Evolutionary conservation across 768 basidiomycete genomes (phyloP).

Genomic region (Trametes villosa): DNA sequence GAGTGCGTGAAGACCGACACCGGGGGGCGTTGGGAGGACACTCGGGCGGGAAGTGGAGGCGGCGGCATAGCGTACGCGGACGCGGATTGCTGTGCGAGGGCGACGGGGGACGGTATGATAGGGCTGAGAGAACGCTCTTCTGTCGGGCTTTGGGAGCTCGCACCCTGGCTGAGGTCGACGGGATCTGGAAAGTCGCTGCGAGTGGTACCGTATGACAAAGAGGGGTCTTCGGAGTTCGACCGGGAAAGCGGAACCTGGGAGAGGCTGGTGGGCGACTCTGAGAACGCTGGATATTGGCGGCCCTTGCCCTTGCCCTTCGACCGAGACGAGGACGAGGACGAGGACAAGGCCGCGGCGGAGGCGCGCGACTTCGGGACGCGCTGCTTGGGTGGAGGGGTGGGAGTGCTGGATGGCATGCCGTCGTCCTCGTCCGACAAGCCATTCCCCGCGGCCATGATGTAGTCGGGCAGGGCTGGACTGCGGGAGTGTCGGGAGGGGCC

Average conservation of each 20-base stretch:
- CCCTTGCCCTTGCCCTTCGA: neutral
- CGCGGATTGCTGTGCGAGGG: neutral
- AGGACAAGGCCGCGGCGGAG: neutral
- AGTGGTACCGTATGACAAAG: neutral
- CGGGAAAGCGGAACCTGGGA: neutral
- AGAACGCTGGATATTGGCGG: neutral
- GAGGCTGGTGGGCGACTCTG: conserved; percentile 9
- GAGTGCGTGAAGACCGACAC: neutral
- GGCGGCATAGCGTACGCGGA: neutral
- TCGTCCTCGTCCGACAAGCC: conserved; percentile 1
- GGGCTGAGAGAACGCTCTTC: neutral
- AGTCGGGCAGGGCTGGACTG: neutral
- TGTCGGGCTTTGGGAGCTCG: neutral
- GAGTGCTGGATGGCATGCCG: conserved; percentile 9
- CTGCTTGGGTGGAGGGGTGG: conserved; percentile 6
- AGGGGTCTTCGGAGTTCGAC: neutral
- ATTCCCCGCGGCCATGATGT: neutral
- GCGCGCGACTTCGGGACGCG: neutral
- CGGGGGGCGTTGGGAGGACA: neutral
- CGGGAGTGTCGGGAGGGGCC: conserved; percentile 1
- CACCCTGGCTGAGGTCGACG: neutral
- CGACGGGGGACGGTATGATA: neutral
- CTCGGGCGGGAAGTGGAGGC: neutral
- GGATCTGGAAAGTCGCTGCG: too few relatives aligned
- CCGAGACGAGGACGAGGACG: neutral